These are phyloP conservation scores for sweet orange (Citrus sinensis) DNA, from an alignment of 345 rosid genomes.

Conservation along the genomic window DNA sequence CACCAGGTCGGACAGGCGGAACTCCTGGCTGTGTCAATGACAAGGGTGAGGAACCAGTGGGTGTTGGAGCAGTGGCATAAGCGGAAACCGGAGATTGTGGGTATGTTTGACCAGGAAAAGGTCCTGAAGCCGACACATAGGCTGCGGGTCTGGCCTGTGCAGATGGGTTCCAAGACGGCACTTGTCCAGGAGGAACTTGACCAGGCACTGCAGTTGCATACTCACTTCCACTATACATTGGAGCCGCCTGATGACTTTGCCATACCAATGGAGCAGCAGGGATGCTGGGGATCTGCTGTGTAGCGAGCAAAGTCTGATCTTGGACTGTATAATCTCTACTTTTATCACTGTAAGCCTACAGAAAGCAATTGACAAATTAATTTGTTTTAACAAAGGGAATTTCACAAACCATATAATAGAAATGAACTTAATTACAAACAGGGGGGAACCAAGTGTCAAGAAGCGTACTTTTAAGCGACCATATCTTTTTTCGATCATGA, in stretches of 20 bases:
- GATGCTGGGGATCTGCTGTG: slow-evolving; percentile 44
- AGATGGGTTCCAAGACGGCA: slow-evolving; percentile 42
- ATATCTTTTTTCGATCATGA: slow-evolving; percentile 38
- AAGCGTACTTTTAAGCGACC: slow-evolving; percentile 49
- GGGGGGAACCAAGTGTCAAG: slow-evolving; percentile 32
- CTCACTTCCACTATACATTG: slow-evolving; percentile 38
- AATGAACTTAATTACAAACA: slow-evolving; percentile 6
- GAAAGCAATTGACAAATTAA: slow-evolving; percentile 10
- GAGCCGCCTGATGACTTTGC: slow-evolving; percentile 57
- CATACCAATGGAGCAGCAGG: slow-evolving; percentile 49
- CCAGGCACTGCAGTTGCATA: slow-evolving; percentile 37
- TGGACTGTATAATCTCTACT: slow-evolving; percentile 93
- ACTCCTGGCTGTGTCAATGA: slow-evolving; percentile 33
- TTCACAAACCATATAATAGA: background rate
- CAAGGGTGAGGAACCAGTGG: slow-evolving; percentile 35
- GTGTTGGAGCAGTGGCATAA: slow-evolving; percentile 26
- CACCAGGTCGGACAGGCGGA: slow-evolving; percentile 29
- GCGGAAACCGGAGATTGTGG: slow-evolving; percentile 24
- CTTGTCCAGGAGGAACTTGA: slow-evolving; percentile 40
- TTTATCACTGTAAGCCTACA: slow-evolving; percentile 86
- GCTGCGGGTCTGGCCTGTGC: slow-evolving; percentile 30
- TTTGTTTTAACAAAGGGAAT: background rate
- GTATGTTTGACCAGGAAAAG: slow-evolving; percentile 34
- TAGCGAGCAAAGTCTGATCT: slow-evolving; percentile 47
- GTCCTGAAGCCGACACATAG: slow-evolving; percentile 29